Base-by-base conservation (phyloP, 371 early-diverging fungal species). In the Saksenaea vasiformis region DNA sequence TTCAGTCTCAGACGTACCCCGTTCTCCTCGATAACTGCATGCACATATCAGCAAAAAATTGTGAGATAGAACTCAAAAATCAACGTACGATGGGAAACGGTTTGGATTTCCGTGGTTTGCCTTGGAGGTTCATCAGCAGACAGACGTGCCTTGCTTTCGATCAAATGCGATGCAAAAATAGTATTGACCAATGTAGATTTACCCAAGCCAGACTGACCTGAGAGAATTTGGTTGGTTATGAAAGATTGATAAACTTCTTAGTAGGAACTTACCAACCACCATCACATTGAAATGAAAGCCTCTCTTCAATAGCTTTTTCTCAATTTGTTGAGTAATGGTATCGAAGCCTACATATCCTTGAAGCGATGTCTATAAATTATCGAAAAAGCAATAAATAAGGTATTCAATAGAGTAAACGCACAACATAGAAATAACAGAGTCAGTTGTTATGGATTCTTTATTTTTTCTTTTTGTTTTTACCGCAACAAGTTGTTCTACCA, bases 141-240 rank as follows among this genome's bases (percentile, higher is more conserved):
- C 58, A 84, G 82, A 65, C 92, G 90, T 47, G 90, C 93, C 81
- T 93, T 91, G 69, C 87, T 87, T 72, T 94, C 93, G 66, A 93
- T 88, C 67, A 94, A 82, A 61, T 94, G 94, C 27, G 91, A 86
- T 41, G 93, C 88, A 77, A 93, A 93, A 64, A 92, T 85, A 64
- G 99, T 97, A 87, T 98, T 98, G 72, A 99, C 90, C 61, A 99
- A 86, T 34, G 99, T 99, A 11, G 98, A 95, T 80, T 99, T 97
- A 65, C 99, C 99, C 63, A 99, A 85, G 24, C 99, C 99, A 61
- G 95, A 92, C 89, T 98, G 96, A 62, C 98, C 95, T 90, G 64
- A 66, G 31, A 61, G 31, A 27, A 13, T 14, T 54, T 19, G 38
- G 19, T 54, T 22, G 34, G 28, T 31, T 28, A n/a, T 31, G 51